Evolutionary conservation across 345 rosid species (phyloP), one percentile per base, ranked within the genome.

Genomic region (Corymbia maculata): DNA sequence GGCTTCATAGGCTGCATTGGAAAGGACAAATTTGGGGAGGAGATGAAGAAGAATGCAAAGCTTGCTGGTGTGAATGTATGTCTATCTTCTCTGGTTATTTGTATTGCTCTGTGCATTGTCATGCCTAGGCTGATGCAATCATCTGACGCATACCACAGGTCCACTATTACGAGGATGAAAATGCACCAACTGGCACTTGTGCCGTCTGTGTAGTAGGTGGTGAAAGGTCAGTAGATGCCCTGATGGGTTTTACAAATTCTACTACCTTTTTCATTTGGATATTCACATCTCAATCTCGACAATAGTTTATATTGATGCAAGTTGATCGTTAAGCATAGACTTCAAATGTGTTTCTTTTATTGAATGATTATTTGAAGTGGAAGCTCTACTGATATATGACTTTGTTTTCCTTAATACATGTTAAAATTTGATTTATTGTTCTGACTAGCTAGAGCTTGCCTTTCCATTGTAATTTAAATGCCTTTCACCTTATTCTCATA

Each of bases 141-240:
- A 64, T 52, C 32, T 79, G 51, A 44, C n/a, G 16, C 30, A 51
- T 55, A 59, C 30, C 57, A 16, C 80, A 97, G 99, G 98, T 96
- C 21, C 98, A 95, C 52, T 98, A 98, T 90, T 92, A 92, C 6
- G 98, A 95, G 94, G 99, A 98, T 90, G 98, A 95, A 88, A 36
- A 95, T 90, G 89, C 96, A 42, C 92, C 96, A 70, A 98, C 99
- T 1, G 99, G 99, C 89, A 97, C 99, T 26, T 98, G 99, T 89
- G 98, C 95, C 86, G 99, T 97, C 88, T 98, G 98, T 93, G 98
- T 98, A 87, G 91, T 95, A 14, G 99, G 99, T 88, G 99, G 99
- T 91, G 99, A 98, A 93, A 95, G 98, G 99, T 97, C 84, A 88
- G 92, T 85, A 88, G 9, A 85, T 13, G 84, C 82, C 36, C 49